Percentiles rank a stretch among this genome's conserved stretches.
phyloP scores from a whole-genome alignment of 371 early-diverging fungal genomes.

The Mucor sp. region DNA sequence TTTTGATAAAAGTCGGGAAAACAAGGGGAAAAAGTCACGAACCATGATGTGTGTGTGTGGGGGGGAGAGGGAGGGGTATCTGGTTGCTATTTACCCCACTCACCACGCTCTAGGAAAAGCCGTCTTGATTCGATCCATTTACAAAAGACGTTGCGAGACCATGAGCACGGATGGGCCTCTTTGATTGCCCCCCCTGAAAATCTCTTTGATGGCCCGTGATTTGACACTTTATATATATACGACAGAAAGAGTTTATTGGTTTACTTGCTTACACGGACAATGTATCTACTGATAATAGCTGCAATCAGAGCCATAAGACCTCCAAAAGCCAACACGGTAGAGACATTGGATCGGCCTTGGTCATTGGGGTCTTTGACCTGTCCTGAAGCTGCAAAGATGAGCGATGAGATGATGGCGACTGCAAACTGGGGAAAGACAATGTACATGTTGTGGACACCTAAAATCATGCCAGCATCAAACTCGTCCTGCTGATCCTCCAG shows the following conservation, averaged over 20 bases:
- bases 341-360: constrained; percentile 33
- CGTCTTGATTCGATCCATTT: too few relatives aligned
- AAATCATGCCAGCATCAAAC: constrained; percentile 62
- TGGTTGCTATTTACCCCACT: too few relatives aligned
- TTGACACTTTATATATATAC: too few relatives aligned
- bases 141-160: too few relatives aligned
- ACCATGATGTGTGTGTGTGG: neutral
- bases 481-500: constrained; percentile 24
- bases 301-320: constrained; percentile 61
- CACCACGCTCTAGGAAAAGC: too few relatives aligned
- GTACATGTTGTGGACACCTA: constrained; percentile 83
- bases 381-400: constrained; percentile 46
- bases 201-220: too few relatives aligned
- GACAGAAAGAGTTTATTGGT: too few relatives aligned
- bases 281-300: constrained; percentile 39
- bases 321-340: constrained; percentile 57
- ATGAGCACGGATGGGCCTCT: too few relatives aligned
- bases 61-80: neutral
- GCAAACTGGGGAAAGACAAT: constrained; percentile 78
- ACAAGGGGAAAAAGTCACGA: neutral
- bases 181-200: too few relatives aligned
- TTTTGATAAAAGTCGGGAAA: neutral
- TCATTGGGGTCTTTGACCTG: neutral
- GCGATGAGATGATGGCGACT: constrained; percentile 51
- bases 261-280: constrained; percentile 25